Conservation (phyloP, 129 eudicot species). For the Pulicaria dysenterica region DNA sequence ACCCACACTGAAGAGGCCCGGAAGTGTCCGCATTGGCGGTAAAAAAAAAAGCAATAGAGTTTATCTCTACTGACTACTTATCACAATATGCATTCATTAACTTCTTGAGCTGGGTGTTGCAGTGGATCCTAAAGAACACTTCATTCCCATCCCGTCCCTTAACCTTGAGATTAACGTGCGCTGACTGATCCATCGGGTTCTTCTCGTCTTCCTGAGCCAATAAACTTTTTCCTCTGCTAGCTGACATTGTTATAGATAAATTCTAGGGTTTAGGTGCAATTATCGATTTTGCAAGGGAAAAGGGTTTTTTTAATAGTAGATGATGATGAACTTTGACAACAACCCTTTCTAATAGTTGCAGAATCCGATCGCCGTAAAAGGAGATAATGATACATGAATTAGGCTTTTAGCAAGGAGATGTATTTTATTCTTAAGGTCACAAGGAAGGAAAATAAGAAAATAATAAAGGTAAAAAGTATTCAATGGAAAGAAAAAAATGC, state of each 20-base stretch:
- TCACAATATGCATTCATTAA: constrained; percentile 50
- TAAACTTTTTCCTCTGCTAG: constrained; percentile 34
- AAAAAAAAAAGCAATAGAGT: constrained; percentile 40
- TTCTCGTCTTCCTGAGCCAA: constrained; percentile 49
- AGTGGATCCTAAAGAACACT: constrained; percentile 37
- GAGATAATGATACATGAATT: too few relatives aligned
- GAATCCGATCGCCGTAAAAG: too few relatives aligned
- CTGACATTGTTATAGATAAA: constrained; percentile 28
- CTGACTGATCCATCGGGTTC: constrained; percentile 54
- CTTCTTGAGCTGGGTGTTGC: constrained; percentile 41
- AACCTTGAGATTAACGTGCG: constrained; percentile 68
- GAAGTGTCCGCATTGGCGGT: too few relatives aligned
- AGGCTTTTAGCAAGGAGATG: too few relatives aligned
- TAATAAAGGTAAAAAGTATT: too few relatives aligned
- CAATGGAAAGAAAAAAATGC: too few relatives aligned
- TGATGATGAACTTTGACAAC: too few relatives aligned
- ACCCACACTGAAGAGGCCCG: too few relatives aligned
- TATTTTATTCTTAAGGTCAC: too few relatives aligned
- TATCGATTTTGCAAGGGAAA: constrained; percentile 13
- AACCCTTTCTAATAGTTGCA: too few relatives aligned
- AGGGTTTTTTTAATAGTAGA: constrained; percentile 15
- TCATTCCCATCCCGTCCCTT: constrained; percentile 64
- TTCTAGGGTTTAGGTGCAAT: constrained; percentile 29
- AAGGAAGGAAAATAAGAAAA: too few relatives aligned
- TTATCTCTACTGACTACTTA: constrained; percentile 34